Percentiles rank a stretch among this genome's conserved stretches.
phyloP scores from a whole-genome alignment of 2,329 filamentous ascomycete species.

The Neopestalotiopsis sp. region DNA sequence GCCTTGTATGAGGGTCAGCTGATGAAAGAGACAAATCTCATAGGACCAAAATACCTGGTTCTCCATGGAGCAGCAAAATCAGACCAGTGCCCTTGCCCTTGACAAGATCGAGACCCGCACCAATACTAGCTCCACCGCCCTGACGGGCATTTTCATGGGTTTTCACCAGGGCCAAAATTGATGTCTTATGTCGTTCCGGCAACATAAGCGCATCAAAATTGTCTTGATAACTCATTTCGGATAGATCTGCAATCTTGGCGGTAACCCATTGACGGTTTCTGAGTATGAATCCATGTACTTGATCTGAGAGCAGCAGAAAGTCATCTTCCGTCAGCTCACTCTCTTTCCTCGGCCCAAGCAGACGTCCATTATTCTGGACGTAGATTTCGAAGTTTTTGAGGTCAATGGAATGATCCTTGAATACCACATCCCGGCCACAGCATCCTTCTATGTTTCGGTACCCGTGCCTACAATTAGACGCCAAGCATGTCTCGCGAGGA shows the following conservation, averaged over 20 bases:
- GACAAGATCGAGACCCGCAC: background rate
- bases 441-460: background rate
- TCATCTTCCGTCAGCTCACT: background rate
- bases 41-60: slow-evolving; percentile 10
- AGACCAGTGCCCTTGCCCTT: slow-evolving; percentile 13
- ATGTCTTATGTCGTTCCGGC: slow-evolving; percentile 1
- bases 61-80: slow-evolving; percentile 19
- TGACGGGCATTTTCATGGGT: background rate
- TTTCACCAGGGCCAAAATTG: background rate
- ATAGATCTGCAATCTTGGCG: background rate
- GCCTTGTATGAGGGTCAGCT: slow-evolving; percentile 35
- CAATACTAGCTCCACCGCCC: background rate
- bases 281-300: background rate
- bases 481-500: background rate
- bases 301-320: background rate
- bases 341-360: background rate
- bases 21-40: slow-evolving; percentile 42
- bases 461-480: background rate
- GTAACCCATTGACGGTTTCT: background rate
- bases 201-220: background rate
- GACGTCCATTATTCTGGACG: background rate
- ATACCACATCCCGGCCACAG: background rate
- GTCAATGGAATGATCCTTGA: background rate
- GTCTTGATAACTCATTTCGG: background rate
- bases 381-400: background rate